Evolutionary conservation across 1,139 yeast species (phyloP).

Genomic region (Candida sp.): DNA sequence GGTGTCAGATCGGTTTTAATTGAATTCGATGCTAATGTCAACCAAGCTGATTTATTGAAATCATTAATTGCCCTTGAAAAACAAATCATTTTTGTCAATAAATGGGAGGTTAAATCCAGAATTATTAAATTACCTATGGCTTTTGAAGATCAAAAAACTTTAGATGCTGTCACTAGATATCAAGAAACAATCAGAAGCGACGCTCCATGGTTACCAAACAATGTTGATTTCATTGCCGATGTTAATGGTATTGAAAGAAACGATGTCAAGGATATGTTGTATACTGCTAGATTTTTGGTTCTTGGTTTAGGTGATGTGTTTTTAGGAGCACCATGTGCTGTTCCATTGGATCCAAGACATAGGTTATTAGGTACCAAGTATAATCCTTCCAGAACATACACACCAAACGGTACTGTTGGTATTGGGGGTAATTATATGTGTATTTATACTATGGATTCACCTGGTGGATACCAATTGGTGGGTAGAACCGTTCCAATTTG

Average conservation of each 20-base stretch:
- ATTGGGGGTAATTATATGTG: conserved; percentile 99
- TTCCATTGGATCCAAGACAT: conserved; percentile 95
- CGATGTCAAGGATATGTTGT: conserved; percentile 78
- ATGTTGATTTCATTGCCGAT: conserved; percentile 89
- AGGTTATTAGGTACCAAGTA: conserved; percentile 90
- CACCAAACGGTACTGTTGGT: conserved; percentile 97
- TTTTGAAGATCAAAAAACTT: conserved; percentile 85
- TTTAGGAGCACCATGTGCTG: conserved; percentile 98
- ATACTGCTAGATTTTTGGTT: conserved; percentile 86
- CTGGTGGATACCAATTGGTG: conserved; percentile 97
- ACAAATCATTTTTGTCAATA: conserved; percentile 66
- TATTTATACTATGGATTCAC: conserved; percentile 96
- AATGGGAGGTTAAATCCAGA: conserved; percentile 86
- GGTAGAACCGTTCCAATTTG: conserved; percentile 97
- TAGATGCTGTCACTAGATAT: conserved; percentile 87
- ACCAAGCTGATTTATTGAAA: conserved; percentile 60
- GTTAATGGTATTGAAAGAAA: conserved; percentile 78
- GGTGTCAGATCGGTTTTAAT: conserved; percentile 94
- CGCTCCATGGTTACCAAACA: conserved; percentile 98
- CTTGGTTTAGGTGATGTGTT: conserved; percentile 96
- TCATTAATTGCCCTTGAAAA: conserved; percentile 71
- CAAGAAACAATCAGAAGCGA: conserved; percentile 88
- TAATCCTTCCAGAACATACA: conserved; percentile 93
- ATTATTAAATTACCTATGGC: conserved; percentile 90
- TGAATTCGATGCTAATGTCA: conserved; percentile 67